Percentiles rank a stretch among this genome's conserved stretches.
phyloP scores from a whole-genome alignment of 2,329 filamentous ascomycete species.

The Blumeria graminis region DNA sequence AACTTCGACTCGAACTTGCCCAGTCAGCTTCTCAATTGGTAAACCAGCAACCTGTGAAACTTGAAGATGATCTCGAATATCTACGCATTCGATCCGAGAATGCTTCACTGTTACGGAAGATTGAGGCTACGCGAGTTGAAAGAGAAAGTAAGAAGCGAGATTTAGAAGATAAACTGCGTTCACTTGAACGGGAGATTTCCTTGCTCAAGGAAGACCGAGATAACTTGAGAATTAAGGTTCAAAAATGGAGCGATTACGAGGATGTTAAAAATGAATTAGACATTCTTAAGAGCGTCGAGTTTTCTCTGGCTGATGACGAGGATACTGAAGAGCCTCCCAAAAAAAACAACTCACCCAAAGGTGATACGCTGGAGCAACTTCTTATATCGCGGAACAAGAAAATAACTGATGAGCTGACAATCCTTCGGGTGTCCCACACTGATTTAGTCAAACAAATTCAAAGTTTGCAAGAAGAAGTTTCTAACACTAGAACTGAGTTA shows the following conservation, averaged over 20 bases:
- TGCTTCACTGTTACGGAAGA: conserved; percentile 66
- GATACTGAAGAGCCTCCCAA: conserved; percentile 29
- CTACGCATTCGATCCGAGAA: conserved; percentile 83
- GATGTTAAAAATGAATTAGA: conserved; percentile 91
- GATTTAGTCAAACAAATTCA: conserved; percentile 66
- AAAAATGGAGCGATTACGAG: conserved; percentile 84
- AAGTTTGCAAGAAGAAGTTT: conserved; percentile 61
- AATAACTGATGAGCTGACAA: conserved; percentile 74
- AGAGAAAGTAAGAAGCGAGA: conserved; percentile 59
- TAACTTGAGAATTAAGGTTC: conserved; percentile 51
- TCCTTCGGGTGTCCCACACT: conserved; percentile 80
- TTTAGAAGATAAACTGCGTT: conserved; percentile 49
- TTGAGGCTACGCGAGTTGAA: conserved; percentile 65
- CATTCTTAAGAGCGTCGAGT: conserved; percentile 93
- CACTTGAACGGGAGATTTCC: conserved; percentile 54
- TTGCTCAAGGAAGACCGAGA: conserved; percentile 63
- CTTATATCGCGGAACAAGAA: conserved; percentile 90
- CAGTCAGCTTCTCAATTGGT: conserved; percentile 52
- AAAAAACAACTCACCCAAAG: conserved; percentile 20
- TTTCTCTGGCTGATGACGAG: conserved; percentile 72
- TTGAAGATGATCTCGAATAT: conserved; percentile 78
- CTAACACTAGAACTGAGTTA: conserved; percentile 60
- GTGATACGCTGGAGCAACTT: conserved; percentile 74
- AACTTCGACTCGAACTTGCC: conserved; percentile 70
- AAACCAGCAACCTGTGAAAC: conserved; percentile 31